Percentiles rank a stretch among this genome's conserved stretches.
Conservation (phyloP, 176 grass and related monocot genomes). For the Carex littledalei region DNA sequence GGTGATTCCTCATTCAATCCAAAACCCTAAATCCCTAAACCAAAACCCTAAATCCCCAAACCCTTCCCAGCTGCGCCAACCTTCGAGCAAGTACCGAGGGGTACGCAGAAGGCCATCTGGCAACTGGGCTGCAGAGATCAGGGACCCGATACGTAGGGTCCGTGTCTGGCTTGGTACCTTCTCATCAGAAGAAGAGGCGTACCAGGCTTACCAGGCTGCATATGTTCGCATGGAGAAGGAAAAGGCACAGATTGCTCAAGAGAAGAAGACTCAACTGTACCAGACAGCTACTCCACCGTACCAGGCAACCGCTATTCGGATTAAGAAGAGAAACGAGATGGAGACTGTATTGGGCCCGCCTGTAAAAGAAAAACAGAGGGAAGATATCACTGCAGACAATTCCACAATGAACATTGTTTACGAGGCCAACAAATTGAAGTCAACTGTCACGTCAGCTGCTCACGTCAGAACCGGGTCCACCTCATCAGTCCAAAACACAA, state of each 20-base stretch:
- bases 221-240: background rate
- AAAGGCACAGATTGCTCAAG: slow-evolving; percentile 7
- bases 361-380: background rate
- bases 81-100: slow-evolving; percentile 23
- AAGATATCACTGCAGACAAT: background rate
- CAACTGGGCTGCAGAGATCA: slow-evolving; percentile 33
- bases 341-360: background rate
- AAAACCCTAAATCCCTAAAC: background rate
- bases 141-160: slow-evolving; percentile 26
- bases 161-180: slow-evolving; percentile 32
- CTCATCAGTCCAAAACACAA: background rate
- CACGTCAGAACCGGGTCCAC: background rate
- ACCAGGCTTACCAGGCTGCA: slow-evolving; percentile 8
- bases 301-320: background rate
- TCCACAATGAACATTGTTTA: background rate
- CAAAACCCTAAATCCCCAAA: slow-evolving; percentile 11
- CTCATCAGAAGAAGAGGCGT: slow-evolving; percentile 9
- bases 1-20: background rate
- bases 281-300: background rate
- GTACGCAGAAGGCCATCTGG: slow-evolving; percentile 16
- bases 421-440: background rate
- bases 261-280: background rate
- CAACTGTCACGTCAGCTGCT: background rate
- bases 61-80: background rate
- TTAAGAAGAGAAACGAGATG: background rate